Base-by-base conservation (phyloP, 78 protist genomes). In the Monosiga brevicollis region DNA sequence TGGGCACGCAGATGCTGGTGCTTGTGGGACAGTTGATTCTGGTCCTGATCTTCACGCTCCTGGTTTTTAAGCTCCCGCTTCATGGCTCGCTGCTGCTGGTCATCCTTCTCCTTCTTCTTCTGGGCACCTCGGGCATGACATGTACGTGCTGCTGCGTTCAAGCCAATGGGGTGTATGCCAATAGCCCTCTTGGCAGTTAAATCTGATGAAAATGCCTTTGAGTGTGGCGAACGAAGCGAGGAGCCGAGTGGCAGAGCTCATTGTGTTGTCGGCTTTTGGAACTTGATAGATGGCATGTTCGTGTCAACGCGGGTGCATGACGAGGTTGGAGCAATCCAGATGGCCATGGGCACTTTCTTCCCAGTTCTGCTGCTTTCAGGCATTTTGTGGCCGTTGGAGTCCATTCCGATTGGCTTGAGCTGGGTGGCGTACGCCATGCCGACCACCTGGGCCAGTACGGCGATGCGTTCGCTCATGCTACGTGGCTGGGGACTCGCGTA, bases 311-410 rank as follows among this genome's bases (percentile, higher is more conserved):
- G 9, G 37, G 11, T 6, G 36, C 10, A 40, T 11, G 41, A 75
- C 43, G 81, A 83, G 71, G 22, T 35, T 26, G 38, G 37, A 0
- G 55, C 78, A 2, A 34, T 89, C n/a, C 88, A 89, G 80, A 35
- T 85, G 20, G 76, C 89, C 71, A 41, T 86, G 43, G 87, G 81
- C 39, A 34, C 76, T 37, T 86, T 81, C 84, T 89, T 80, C 76
- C 91, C 92, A 23, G 87, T 83, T 0, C 43, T 89, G 23, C 78
- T 89, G n/a, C 78, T 86, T 2, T 62, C 81, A 55, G 32, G 80
- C 55, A 55, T 76, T 9, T 6, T 76, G 42, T 74, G 78, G 78
- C 78, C 78, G 3, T 1, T 37, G 25, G 41, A 76, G 80, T 42
- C 80, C 1, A 85, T 89, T 1, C 92, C 92, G 42, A 25, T 15